Base-by-base conservation (phyloP, 768 basidiomycete genomes). In the Lactifluus subvellereus region DNA sequence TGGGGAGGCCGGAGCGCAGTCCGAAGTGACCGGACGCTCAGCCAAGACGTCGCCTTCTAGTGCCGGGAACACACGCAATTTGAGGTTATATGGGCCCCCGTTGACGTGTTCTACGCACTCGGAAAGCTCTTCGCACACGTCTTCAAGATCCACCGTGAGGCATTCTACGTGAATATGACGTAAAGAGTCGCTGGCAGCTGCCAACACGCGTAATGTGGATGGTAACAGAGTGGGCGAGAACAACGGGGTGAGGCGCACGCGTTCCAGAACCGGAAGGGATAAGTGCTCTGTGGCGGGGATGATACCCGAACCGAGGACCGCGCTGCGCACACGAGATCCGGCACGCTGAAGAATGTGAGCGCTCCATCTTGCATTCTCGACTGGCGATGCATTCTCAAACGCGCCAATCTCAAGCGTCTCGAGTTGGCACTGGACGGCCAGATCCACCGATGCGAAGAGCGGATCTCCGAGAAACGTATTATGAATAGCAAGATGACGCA, bases 41-140 rank as follows among this genome's bases (percentile, higher is more conserved):
- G 43, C 45, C 47, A 65, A 58, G 42, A 57, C 18, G 43, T 66
- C 66, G 43, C 50, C n/a, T 27, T 55, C 58, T 32, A 66, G 62
- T 42, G 57, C 62, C 58, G 58, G 57, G 47, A 60, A 47, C 6
- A 66, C 58, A 63, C 63, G 64, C 42, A 66, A 54, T 47, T 60
- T 57, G 56, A 66, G 59, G 49, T 54, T 59, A 47, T 56, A 66
- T 2, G 57, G 63, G 3, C 66, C 66, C 6, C 59, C 51, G 32
- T 59, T 58, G 63, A 65, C 66, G 63, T 66, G 60, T 48, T 65
- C 61, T 37, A 65, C 64, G 14, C 60, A 65, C 54, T 57, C 64
- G 54, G 61, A 62, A 13, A 65, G 51, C 45, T 65, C 64, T 16
- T 65, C 64, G 51, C 60, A 62, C 27, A 65, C 64, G 64, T 65